phyloP scores from a whole-genome alignment of 2,329 filamentous ascomycete genomes.

The Xylariaceae sp. region DNA sequence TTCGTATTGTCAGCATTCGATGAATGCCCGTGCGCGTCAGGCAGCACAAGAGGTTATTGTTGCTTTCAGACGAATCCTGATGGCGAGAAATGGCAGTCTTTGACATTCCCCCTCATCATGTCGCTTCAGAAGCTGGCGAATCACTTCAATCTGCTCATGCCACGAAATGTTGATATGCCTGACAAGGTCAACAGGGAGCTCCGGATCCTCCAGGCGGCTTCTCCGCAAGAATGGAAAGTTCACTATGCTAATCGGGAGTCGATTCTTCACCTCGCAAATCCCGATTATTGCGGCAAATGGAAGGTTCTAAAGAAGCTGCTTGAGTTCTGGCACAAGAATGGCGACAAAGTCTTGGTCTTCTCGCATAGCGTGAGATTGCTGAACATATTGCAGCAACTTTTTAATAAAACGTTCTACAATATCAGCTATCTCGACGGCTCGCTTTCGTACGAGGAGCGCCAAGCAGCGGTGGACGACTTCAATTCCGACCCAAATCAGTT shows the following conservation, averaged over 20 bases:
- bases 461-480: conserved; percentile 80
- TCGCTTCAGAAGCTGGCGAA: conserved; percentile 85
- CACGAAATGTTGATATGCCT: conserved; percentile 53
- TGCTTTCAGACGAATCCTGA: conserved; percentile 58
- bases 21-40: conserved; percentile 63
- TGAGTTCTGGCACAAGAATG: conserved; percentile 81
- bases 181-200: conserved; percentile 78
- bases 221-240: conserved; percentile 69
- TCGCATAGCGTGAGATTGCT: conserved; percentile 85
- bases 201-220: conserved; percentile 64
- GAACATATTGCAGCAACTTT: conserved; percentile 76
- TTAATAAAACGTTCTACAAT: conserved; percentile 83
- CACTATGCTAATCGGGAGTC: conserved; percentile 72
- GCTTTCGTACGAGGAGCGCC: conserved; percentile 76
- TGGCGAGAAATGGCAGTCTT: conserved; percentile 63
- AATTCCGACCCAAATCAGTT: conserved; percentile 84
- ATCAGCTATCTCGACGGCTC: conserved; percentile 86
- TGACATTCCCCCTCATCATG: conserved; percentile 80
- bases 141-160: conserved; percentile 84
- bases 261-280: conserved; percentile 74
- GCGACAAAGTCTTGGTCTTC: conserved; percentile 93
- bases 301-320: conserved; percentile 81
- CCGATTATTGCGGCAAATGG: conserved; percentile 96
- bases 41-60: conserved; percentile 74
- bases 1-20: conserved; percentile 64